phyloP scores from a whole-genome alignment of 352 stramenopile genomes.

The Phytopythium chamaehyphon region DNA sequence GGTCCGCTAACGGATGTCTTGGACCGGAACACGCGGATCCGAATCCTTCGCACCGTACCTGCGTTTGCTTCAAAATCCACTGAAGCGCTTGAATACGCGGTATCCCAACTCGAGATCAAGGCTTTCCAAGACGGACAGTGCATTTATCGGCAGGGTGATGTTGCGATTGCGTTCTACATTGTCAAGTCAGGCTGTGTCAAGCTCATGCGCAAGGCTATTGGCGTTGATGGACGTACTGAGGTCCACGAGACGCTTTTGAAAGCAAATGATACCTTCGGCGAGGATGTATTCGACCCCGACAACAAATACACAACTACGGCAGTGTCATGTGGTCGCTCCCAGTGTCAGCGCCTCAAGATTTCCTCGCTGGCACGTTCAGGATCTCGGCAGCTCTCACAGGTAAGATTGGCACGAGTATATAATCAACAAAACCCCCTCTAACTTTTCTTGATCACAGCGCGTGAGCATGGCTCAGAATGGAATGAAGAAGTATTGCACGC shows the following conservation, averaged over 20 bases:
- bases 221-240: slow-evolving; percentile 17
- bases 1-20: slow-evolving; percentile 71
- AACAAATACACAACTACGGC: slow-evolving; percentile 49
- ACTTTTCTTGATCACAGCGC: slow-evolving; percentile 18
- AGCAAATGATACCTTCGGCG: slow-evolving; percentile 71
- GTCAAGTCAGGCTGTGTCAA: slow-evolving; percentile 77
- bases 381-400: slow-evolving; percentile 57
- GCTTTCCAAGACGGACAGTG: slow-evolving; percentile 64
- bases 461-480: slow-evolving; percentile 45
- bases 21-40: slow-evolving; percentile 64
- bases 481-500: slow-evolving; percentile 41
- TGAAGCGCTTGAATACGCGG: slow-evolving; percentile 63
- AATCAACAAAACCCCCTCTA: background rate
- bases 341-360: slow-evolving; percentile 61
- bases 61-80: slow-evolving; percentile 48
- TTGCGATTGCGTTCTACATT: slow-evolving; percentile 65
- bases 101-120: slow-evolving; percentile 76
- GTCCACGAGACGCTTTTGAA: slow-evolving; percentile 54
- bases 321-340: slow-evolving; percentile 56
- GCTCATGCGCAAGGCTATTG: slow-evolving; percentile 38
- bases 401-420: slow-evolving; percentile 2
- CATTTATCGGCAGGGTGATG: slow-evolving; percentile 51
- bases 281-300: slow-evolving; percentile 51
- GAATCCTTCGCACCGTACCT: slow-evolving; percentile 57
- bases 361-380: slow-evolving; percentile 45